Base-by-base conservation (phyloP, 2,329 filamentous ascomycete species). In the Exophiala spinifera region DNA sequence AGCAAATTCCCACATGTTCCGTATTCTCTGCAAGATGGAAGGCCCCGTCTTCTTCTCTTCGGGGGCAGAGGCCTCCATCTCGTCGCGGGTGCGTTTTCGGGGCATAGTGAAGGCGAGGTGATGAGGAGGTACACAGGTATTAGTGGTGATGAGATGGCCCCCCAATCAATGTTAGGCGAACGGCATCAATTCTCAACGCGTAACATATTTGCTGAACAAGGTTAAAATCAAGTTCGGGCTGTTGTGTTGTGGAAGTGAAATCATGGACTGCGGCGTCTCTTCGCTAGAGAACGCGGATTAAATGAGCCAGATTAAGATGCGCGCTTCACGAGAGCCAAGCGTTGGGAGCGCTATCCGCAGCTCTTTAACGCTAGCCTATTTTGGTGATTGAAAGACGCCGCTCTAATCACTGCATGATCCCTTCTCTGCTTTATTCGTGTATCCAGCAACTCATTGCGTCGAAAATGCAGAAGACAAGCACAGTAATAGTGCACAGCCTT, bases 1-100 rank as follows among this genome's bases (percentile, higher is more conserved):
- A 57, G 92, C 89, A 72, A 97, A 96, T 71, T 96, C 88, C 91
- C 92, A 97, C 80, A 89, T 91, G 69, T 89, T 94, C 60, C 92
- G 84, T 63, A 97, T 81, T 61, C 79, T 84, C 55, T 83, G 75
- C 23, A 95, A 76, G 51, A 84, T 64, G 28, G 68, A 69, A 52
- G 67, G 63, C 55, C 74, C 71, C 64, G 65, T 42, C n/a, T 59
- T 69, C 53, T 70, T 68, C 52, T 70, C 69, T 69, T 72, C 66
- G 57, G 73, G 71, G 57, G 76, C 69, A 44, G 78, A 72, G 62
- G 74, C 72, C 67, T 81, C 80, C 69, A 76, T 76, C 67, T 82
- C 79, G 64, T 79, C 78, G 66, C 76, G 72, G 63, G 69, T 74
- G 67, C 79, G 77, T 72, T 81, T 82, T 71, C 78, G 76, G 70